phyloP scores from a whole-genome alignment of 1,284 basidiomycete species.

The Chiua sp. region DNA sequence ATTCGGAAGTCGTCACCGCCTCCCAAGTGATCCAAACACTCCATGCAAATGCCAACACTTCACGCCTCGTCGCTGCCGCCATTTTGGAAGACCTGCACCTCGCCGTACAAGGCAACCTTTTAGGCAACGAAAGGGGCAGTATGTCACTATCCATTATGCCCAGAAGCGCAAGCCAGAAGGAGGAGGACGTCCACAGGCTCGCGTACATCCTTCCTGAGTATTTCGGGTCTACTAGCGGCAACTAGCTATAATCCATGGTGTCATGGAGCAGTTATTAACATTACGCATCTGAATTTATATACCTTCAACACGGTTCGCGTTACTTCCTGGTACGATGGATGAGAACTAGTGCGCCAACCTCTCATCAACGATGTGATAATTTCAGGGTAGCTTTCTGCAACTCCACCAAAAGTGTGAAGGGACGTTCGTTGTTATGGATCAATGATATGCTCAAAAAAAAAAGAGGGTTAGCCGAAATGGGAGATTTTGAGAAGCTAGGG shows the following conservation, averaged over 20 bases:
- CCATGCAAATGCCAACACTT: conserved; percentile 83
- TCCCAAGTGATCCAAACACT: conserved; percentile 91
- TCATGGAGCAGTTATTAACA: too few relatives aligned
- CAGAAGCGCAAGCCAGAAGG: conserved; percentile 60
- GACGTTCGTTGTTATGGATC: too few relatives aligned
- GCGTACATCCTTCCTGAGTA: conserved; percentile 81
- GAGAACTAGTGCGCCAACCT: not conserved
- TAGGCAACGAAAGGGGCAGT: conserved; percentile 68
- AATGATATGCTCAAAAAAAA: too few relatives aligned
- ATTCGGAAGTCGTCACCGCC: conserved; percentile 84
- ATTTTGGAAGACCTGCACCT: conserved; percentile 82
- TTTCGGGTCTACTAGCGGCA: conserved; percentile 43
- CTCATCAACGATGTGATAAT: conserved; percentile 13
- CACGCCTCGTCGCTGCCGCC: conserved; percentile 74
- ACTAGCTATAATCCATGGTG: conserved; percentile 12
- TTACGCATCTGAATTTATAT: too few relatives aligned
- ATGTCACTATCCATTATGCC: conserved; percentile 93
- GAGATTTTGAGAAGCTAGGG: too few relatives aligned
- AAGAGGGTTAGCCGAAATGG: too few relatives aligned
- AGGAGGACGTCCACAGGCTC: conserved; percentile 75
- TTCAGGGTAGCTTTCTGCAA: conserved; percentile 3
- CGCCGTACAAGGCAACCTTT: conserved; percentile 50
- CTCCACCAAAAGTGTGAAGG: conserved; percentile 2
- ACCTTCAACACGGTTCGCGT: too few relatives aligned
- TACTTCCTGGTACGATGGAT: too few relatives aligned